phyloP scores from a whole-genome alignment of 257 asterid species.

The Nyctanthes arbortristis region DNA sequence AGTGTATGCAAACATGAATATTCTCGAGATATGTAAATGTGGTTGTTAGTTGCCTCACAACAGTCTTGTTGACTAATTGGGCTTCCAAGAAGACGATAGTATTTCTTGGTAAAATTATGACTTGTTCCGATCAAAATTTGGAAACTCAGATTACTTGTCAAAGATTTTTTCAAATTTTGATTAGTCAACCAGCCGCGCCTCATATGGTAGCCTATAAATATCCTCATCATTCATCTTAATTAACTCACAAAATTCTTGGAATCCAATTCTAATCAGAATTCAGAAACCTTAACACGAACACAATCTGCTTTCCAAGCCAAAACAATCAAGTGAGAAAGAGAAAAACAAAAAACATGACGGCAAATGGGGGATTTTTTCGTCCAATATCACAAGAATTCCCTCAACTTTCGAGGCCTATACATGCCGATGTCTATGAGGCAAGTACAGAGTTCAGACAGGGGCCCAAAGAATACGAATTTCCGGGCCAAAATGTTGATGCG shows the following conservation, averaged over 20 bases:
- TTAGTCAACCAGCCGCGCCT: background rate
- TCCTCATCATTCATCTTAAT: too few relatives aligned
- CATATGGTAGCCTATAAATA: background rate
- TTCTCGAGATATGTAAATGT: too few relatives aligned
- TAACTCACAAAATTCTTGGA: background rate
- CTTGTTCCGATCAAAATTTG: background rate
- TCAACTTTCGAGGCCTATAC: constrained; percentile 1
- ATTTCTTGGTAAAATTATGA: background rate
- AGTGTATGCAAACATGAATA: too few relatives aligned
- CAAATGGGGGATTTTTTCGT: background rate
- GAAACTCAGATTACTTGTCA: constrained; percentile 1
- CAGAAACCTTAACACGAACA: background rate
- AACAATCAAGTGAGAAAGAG: too few relatives aligned
- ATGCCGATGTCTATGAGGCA: background rate
- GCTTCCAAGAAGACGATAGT: too few relatives aligned
- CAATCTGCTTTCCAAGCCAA: background rate
- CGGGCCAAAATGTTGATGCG: background rate
- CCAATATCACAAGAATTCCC: background rate
- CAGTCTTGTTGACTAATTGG: too few relatives aligned
- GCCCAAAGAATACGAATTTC: background rate
- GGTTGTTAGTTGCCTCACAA: too few relatives aligned
- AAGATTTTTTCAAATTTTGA: background rate
- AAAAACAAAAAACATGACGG: background rate
- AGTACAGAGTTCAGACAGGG: background rate
- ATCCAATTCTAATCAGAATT: too few relatives aligned